A percentile compares a stretch with the other conserved stretches of the same genome.
phyloP scores from a whole-genome alignment of 208 protist species.

The Crithidia fasciculata region DNA sequence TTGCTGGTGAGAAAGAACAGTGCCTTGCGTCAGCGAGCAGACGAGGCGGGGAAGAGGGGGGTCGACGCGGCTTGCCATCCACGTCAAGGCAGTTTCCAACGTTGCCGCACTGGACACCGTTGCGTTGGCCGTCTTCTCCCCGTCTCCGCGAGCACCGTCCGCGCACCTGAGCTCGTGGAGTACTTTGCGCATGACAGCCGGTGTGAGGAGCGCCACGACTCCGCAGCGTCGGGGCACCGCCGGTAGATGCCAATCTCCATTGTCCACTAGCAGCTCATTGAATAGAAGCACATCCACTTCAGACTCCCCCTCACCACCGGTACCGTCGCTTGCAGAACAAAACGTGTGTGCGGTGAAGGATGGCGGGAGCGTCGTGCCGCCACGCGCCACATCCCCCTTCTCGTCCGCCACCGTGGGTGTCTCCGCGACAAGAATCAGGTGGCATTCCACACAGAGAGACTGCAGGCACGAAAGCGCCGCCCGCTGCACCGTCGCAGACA shows the following conservation, averaged over 20 bases:
- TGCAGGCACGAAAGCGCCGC: conserved; percentile 7
- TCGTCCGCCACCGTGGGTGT: background rate
- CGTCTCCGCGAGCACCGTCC: too few species aligned
- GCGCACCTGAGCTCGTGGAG: too few species aligned
- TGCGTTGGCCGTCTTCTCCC: background rate
- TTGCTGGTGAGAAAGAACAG: background rate
- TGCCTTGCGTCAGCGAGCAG: too few species aligned
- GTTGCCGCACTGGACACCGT: background rate
- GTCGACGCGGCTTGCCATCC: background rate
- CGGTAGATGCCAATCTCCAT: too few species aligned
- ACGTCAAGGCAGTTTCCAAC: background rate
- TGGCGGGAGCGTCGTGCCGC: background rate
- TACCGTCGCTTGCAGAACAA: background rate
- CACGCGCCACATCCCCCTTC: background rate
- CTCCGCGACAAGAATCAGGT: conserved; percentile 1
- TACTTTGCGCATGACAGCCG: background rate
- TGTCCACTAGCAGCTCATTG: too few species aligned
- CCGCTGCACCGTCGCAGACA: conserved; percentile 1
- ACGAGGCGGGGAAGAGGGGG: background rate
- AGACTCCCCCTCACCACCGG: background rate
- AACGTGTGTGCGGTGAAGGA: background rate
- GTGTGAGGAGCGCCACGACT: background rate
- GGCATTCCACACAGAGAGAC: conserved; percentile 7
- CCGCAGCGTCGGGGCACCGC: background rate
- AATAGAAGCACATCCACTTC: too few species aligned